These are phyloP conservation scores for Linnemannia elongata DNA, from an alignment of 192 early-diverging fungal genomes.

Conservation along the genomic window DNA sequence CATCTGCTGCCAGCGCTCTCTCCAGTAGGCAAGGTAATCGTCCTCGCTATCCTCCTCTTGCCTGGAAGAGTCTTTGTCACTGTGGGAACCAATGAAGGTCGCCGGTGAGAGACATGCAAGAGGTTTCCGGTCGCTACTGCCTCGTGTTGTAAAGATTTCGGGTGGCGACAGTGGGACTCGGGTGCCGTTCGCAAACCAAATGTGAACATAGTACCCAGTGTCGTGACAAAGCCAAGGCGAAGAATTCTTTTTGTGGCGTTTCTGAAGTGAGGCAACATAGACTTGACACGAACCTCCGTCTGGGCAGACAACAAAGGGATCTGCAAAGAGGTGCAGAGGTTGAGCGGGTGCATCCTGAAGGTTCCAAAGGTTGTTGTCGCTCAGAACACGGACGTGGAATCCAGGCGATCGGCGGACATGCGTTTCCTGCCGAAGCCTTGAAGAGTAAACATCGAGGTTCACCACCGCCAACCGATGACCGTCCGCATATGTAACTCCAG, in stretches of 20 bases:
- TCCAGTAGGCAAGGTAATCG: conserved; percentile 20
- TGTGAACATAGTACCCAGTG: conserved; percentile 31
- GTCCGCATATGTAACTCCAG: conserved; percentile 15
- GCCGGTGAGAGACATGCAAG: conserved; percentile 1
- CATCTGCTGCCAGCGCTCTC: conserved; percentile 3
- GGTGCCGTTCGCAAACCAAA: conserved; percentile 55
- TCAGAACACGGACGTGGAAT: conserved; percentile 34
- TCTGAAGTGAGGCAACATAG: conserved; percentile 11
- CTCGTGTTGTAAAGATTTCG: conserved; percentile 37
- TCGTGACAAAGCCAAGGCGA: conserved; percentile 17
- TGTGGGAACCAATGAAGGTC: neutral
- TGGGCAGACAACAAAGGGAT: conserved; percentile 24
- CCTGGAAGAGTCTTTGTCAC: neutral
- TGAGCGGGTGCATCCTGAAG: conserved; percentile 26
- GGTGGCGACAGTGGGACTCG: conserved; percentile 8
- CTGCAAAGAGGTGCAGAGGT: conserved; percentile 1
- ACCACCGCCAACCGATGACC: conserved; percentile 11
- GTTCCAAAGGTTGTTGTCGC: conserved; percentile 16
- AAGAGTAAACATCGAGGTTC: conserved; percentile 18
- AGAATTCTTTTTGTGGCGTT: neutral
- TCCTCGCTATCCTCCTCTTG: conserved; percentile 2
- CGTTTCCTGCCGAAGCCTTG: conserved; percentile 4
- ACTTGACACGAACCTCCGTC: conserved; percentile 24
- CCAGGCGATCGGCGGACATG: conserved; percentile 13
- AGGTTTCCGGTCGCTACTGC: neutral